Evolutionary conservation across 768 basidiomycete genomes (phyloP), one percentile per base, ranked within the genome.

Genomic region (Rhizopogon roseolus): DNA sequence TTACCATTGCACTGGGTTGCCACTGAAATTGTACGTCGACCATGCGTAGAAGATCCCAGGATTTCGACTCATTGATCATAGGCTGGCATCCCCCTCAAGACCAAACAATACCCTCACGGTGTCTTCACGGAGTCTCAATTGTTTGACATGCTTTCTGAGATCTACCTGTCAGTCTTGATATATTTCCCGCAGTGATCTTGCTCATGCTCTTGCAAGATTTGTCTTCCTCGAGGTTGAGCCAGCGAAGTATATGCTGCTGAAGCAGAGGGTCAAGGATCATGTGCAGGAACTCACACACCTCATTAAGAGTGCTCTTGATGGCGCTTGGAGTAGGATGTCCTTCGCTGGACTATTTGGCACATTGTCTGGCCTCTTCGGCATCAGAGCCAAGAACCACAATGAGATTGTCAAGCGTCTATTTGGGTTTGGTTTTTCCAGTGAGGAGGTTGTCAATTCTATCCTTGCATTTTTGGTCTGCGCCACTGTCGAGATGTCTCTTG

Each of bases 181-280:
- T 9, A 4, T 4, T 14, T 25, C 22, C 16, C 10, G 5, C 8
- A 5, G 13, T 25, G 14, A 48, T 22, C 25, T 1, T 22, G 27
- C 19, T 43, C 9, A 14, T 17, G 13, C 28, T 11, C n/a, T 17
- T 29, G 2, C 4, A 58, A 91, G 89, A 40, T 90, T 80, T 64
- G 71, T 93, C 54, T 93, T 92, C 81, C 76, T 91, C 34, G 82
- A 90, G 49, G 71, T 82, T 19, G 86, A 88, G 50, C 62, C 79
- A 1, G 73, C 80, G 1, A 81, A 82, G 59, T 67, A 82, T 32
- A 79, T 85, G 78, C 73, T 78, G n/a, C 62, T 83, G 22, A 75
- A 79, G 58, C 69, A 73, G 42, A 79, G 76, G 53, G 81, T 81
- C 5, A 76, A 77, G 52, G 69, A 64, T 3, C 72, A 88, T 46